Evolutionary conservation across 2,329 filamentous ascomycete genomes (phyloP), one percentile per base, ranked within the genome.

Genomic region (Colletotrichum spaethianum): DNA sequence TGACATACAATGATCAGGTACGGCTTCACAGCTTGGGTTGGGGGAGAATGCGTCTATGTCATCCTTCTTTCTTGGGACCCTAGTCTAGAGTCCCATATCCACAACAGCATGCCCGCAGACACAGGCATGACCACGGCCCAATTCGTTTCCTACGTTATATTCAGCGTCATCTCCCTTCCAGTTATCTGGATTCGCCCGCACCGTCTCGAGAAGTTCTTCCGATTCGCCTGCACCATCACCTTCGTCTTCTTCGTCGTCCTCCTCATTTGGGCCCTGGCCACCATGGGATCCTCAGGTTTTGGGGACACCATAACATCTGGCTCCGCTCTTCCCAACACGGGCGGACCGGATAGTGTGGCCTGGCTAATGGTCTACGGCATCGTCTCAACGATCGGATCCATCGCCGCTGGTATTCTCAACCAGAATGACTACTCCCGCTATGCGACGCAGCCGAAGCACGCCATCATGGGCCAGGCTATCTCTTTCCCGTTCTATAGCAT

Each of bases 11-110:
- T 5, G 55, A 55, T 48, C 33, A 82, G 81, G 82, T 83, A 84
- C 63, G 83, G 80, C 20, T 85, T 86, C 68, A 84, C 85, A 63
- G 81, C 84, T 5, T 86, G 84, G 82, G 82, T 86, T 50, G 85
- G 85, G 16, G 85, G 85, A 3, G 79, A 85, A 75, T 86, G 84
- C 60, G 73, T 86, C 66, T 84, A 86, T 62, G 79, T 86, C 55
- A 84, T 84, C 62, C 78, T 87, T 6, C 81, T 83, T 14, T 84
- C 86, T 1, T 83, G 85, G 76, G 83, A 84, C 74, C 84, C 84
- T 14, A 78, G 79, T 9, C 78, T 86, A 42, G 84, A 86, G 65
- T 60, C 79, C 0, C 82, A 82, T 71, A 81, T 87, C 53, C 81
- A 79, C 18, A 86, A 86, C 74, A 78, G 76, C 48, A 83, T 86